A percentile compares a stretch with the other conserved stretches of the same genome.
phyloP scores from a whole-genome alignment of 2,329 filamentous ascomycete genomes.

The Penicillium sp. region DNA sequence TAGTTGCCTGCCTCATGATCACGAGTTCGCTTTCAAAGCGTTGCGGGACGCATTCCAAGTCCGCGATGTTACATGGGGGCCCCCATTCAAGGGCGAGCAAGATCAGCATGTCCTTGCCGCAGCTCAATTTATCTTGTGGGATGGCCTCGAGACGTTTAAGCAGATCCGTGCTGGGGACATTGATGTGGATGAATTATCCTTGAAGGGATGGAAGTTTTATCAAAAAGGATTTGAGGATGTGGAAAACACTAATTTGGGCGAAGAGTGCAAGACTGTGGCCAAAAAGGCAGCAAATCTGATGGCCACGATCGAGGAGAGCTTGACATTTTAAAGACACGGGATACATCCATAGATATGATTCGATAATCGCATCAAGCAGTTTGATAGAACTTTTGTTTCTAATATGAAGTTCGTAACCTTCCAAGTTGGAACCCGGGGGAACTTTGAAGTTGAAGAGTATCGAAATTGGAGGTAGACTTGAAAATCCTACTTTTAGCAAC shows the following conservation, averaged over 20 bases:
- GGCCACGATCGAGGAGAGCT: not conserved
- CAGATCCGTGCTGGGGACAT: not conserved
- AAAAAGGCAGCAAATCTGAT: not conserved
- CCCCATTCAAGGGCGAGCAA: not conserved
- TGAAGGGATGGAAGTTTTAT: not conserved
- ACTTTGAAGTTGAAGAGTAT: too few species aligned
- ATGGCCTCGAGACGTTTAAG: not conserved
- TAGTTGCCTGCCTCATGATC: not conserved
- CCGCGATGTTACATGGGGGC: not conserved
- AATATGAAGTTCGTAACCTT: too few species aligned
- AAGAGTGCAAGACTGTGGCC: not conserved
- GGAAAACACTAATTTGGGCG: not conserved
- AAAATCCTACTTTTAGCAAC: too few species aligned
- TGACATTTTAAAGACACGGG: not conserved
- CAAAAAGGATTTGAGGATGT: not conserved
- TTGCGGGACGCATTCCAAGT: not conserved
- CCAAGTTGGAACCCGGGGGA: too few species aligned
- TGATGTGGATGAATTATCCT: not conserved
- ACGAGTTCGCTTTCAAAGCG: not conserved
- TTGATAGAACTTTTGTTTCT: too few species aligned
- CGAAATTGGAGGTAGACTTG: too few species aligned
- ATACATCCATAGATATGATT: too few species aligned
- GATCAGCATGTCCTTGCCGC: not conserved
- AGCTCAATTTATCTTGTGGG: not conserved
- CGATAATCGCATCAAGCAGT: too few species aligned